phyloP scores from a whole-genome alignment of 352 stramenopile genomes.

The Phytophthora idaei region DNA sequence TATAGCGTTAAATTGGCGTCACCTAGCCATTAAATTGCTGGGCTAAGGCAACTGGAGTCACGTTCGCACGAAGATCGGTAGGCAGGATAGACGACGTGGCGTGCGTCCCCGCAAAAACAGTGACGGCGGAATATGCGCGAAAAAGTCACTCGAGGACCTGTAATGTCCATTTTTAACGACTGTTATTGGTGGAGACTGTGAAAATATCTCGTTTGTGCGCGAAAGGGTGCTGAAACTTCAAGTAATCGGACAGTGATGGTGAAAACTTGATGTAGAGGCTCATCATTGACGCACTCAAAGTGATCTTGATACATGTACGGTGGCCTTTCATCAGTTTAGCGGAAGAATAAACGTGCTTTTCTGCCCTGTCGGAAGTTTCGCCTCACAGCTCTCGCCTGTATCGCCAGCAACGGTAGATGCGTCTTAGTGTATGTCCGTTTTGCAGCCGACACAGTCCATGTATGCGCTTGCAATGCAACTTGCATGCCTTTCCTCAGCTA shows the following conservation, averaged over 20 bases:
- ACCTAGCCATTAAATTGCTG: neutral
- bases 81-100: constrained; percentile 1
- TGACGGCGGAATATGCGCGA: constrained; percentile 30
- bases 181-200: neutral
- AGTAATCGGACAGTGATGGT: constrained; percentile 26
- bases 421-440: neutral
- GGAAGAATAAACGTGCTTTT: constrained; percentile 23
- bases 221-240: constrained; percentile 24
- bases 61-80: constrained; percentile 5
- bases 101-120: neutral
- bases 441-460: neutral
- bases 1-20: neutral
- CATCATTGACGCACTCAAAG: constrained; percentile 1
- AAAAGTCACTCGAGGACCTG: constrained; percentile 6
- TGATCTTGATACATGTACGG: constrained; percentile 4
- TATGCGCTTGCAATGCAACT: too few species aligned
- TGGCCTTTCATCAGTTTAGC: constrained; percentile 18
- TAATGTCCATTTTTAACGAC: neutral
- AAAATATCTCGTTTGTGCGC: neutral
- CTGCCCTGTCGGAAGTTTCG: constrained; percentile 8
- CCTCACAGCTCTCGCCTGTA: constrained; percentile 5
- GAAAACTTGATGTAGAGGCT: constrained; percentile 11
- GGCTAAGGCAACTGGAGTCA: neutral
- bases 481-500: too few species aligned
- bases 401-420: constrained; percentile 3